A percentile compares a stretch with the other conserved stretches of the same genome.
These are phyloP conservation scores for Petasospora rhodanensis DNA, from an alignment of 1,139 yeast species.

Conservation along the genomic window DNA sequence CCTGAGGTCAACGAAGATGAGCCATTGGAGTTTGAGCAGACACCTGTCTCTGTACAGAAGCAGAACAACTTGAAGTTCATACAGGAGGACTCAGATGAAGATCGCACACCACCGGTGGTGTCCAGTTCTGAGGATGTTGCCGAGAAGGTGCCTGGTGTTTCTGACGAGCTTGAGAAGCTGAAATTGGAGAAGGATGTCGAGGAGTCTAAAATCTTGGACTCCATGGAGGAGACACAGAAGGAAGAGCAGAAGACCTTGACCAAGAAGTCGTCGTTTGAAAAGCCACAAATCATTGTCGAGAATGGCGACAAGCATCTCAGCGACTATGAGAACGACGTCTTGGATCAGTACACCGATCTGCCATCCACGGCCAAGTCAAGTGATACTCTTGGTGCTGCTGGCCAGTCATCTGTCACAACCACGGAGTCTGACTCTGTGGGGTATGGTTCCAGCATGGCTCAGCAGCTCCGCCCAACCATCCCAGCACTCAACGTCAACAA, in stretches of 20 bases:
- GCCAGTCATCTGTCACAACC: constrained; percentile 21
- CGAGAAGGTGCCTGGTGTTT: constrained; percentile 9
- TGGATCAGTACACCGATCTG: constrained; percentile 16
- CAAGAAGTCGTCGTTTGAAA: constrained; percentile 8
- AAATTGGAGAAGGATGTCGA: constrained; percentile 8
- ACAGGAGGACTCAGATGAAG: constrained; percentile 15
- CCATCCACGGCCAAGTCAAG: constrained; percentile 25
- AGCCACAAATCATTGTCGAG: neutral
- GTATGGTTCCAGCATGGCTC: constrained; percentile 21
- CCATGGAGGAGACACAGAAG: constrained; percentile 14
- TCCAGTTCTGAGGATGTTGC: constrained; percentile 6
- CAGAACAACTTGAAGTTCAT: constrained; percentile 11
- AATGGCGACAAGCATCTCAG: constrained; percentile 3
- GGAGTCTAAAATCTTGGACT: constrained; percentile 3
- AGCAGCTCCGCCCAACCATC: constrained; percentile 24
- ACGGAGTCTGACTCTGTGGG: constrained; percentile 14
- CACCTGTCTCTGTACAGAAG: constrained; percentile 2
- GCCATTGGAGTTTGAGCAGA: constrained; percentile 13
- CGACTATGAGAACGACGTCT: constrained; percentile 10
- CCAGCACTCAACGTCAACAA: constrained; percentile 15
- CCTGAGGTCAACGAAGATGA: constrained; percentile 15
- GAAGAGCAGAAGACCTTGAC: constrained; percentile 22
- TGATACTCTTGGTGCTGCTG: constrained; percentile 16
- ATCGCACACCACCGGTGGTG: constrained; percentile 1
- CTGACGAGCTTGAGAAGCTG: constrained; percentile 10